These are phyloP conservation scores for Cordia subcordata DNA, from an alignment of 257 asterid genomes.

Conservation along the genomic window DNA sequence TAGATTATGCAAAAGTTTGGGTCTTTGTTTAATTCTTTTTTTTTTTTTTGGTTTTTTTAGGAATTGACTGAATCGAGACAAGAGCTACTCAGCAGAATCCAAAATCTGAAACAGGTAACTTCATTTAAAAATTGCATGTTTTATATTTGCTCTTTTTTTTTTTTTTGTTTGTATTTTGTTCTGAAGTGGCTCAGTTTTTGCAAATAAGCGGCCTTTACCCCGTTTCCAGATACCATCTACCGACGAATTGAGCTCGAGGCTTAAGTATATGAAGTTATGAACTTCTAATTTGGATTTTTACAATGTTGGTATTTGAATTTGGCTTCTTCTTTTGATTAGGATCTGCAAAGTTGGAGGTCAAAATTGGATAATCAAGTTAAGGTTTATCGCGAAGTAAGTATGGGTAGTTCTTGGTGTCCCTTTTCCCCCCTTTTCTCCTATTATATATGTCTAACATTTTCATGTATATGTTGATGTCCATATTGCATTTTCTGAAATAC, in stretches of 20 bases:
- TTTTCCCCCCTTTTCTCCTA: no score
- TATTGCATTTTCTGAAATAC: not conserved
- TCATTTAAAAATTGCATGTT: slow-evolving; percentile 1
- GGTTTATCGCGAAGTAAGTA: slow-evolving; percentile 73
- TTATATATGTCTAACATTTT: no score
- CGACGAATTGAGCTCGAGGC: no score
- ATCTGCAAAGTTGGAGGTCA: slow-evolving; percentile 81
- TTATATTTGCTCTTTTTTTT: no score
- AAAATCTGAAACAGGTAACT: slow-evolving; percentile 75
- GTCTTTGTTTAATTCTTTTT: not conserved
- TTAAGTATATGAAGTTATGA: not conserved
- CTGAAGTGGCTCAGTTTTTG: not conserved
- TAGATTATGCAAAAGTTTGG: not conserved
- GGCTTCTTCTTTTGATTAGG: slow-evolving; percentile 32
- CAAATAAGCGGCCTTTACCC: not conserved
- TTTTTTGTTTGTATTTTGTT: no score
- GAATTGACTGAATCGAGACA: slow-evolving; percentile 77
- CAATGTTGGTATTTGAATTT: not conserved
- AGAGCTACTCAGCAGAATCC: slow-evolving; percentile 68
- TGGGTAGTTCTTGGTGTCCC: not conserved
- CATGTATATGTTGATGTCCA: not conserved
- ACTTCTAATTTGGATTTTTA: not conserved
- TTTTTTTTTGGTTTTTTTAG: slow-evolving; percentile 31
- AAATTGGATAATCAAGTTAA: slow-evolving; percentile 83
- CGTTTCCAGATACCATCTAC: no score